Base-by-base conservation (phyloP, 306 rosid species). In the Cucurbita maxima region DNA sequence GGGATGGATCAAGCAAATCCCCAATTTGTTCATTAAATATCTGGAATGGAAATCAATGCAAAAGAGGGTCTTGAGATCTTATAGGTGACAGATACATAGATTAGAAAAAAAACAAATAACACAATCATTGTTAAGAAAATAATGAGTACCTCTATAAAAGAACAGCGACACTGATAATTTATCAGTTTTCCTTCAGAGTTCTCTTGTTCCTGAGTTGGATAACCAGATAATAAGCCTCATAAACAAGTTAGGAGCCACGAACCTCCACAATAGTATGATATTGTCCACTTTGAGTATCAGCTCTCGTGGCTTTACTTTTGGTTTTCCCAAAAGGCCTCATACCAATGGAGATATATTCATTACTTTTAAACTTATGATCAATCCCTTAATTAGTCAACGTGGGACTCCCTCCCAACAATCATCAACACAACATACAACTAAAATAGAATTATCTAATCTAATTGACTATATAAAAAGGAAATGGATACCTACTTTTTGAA, bases 151-250 rank as follows among this genome's bases (percentile, higher is more conserved):
- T 94, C 99, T 43, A 94, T 83, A 76, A 94, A 94, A 79, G 92
- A 89, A 79, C 99, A 94, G 47, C 97, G 97, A 58, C 91, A 91
- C 78, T 94, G 99, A 80, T 85, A 87, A 60, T 89, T 94, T 62
- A 85, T 84, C 78, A 86, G 97, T 69, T 87, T 91, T 69, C 86
- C 96, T 56, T 89, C 88, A 40, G 88, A 83, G 70, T 78, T 81
- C 0, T 81, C 80, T 75, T 86, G 91, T 88, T 89, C 91, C 99
- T 94, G 47, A 20, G 50, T 22, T 75, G 36, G 55, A 74, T 13
- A 38, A 84, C 70, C 74, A 74, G 58, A 82, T 73, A 53, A 48
- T 73, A 45, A 78, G 58, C 66, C 50, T 79, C 67, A 74, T 10
- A 16, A 51, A 56, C 51, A 50, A 2, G 0, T 30, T 30, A 30